Evolutionary conservation across 306 rosid genomes (phyloP), one percentile per base, ranked within the genome.

Genomic region (Sesbania bispinosa): DNA sequence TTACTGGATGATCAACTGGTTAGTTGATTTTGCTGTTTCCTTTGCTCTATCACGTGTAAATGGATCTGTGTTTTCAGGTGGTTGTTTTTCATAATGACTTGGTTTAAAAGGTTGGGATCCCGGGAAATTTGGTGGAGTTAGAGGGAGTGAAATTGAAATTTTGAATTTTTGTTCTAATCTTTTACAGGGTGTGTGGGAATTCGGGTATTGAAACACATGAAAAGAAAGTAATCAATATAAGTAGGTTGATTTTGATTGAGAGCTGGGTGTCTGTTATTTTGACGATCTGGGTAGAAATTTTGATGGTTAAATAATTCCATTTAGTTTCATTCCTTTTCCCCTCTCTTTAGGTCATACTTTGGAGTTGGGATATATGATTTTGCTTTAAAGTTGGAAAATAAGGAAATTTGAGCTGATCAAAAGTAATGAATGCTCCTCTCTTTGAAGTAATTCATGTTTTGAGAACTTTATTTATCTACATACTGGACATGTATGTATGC

Each of bases 51-150:
- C 65, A 46, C 61, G 39, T 80, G 71, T 69, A 54, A 57, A 82
- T 83, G 87, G 98, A 94, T 90, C 97, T 90, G 93, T 84, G 78
- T 66, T 68, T 75, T 69, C 23, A 75, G 71, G 62, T 65, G 42
- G 54, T 58, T 80, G 24, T 35, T 70, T 43, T 66, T 64, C 48
- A 84, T 73, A 59, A 61, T 84, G 77, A 71, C 79, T 54, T 79
- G 74, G 23, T 42, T 62, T 61, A 62, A n/a, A n/a, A n/a, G 23
- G 78, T 82, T 77, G 80, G 72, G 74, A 59, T 88, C 58, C 62
- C 24, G 39, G 19, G 76, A 76, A 71, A 32, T 69, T 77, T 53
- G 55, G 63, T 66, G 63, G 38, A 58, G 65, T 18, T 39, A 14
- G 75, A 53, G 62, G 2, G 69, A 50, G 41, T 68, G 30, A 62